phyloP scores from a whole-genome alignment of 805 yeast genomes.

The Ogataea haglerorum region DNA sequence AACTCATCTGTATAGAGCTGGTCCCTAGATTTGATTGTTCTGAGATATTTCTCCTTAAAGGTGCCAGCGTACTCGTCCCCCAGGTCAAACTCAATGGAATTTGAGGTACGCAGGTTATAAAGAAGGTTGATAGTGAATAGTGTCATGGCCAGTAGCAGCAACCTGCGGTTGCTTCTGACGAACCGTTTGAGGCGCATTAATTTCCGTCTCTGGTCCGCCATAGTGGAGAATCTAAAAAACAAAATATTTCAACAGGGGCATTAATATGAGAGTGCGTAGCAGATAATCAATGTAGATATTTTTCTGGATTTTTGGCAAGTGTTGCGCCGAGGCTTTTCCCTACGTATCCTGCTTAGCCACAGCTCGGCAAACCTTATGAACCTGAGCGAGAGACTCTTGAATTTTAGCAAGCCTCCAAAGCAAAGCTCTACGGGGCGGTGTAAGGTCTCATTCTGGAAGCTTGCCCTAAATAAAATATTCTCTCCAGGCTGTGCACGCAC shows the following conservation, averaged over 20 bases:
- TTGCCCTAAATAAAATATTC: neutral
- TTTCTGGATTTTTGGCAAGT: no score
- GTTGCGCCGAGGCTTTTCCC: no score
- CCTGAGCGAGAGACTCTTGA: no score
- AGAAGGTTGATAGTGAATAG: conserved; percentile 14
- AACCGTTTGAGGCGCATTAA: conserved; percentile 15
- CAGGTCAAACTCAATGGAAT: conserved; percentile 16
- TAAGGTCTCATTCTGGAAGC: neutral
- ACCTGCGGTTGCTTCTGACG: conserved; percentile 17
- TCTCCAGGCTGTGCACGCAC: conserved; percentile 9
- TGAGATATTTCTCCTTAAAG: conserved; percentile 28
- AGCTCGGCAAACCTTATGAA: no score
- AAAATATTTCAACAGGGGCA: conserved; percentile 1
- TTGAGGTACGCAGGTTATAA: conserved; percentile 8
- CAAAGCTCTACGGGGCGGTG: neutral
- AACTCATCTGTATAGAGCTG: conserved; percentile 28
- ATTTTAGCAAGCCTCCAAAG: no score
- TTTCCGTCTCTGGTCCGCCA: conserved; percentile 13
- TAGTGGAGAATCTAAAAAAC: conserved; percentile 1
- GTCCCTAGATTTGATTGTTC: conserved; percentile 19
- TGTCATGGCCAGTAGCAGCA: conserved; percentile 11
- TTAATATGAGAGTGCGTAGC: neutral
- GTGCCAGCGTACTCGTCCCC: conserved; percentile 31
- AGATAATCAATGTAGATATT: no score
- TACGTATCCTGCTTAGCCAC: no score